These are phyloP conservation scores for Pleodorina starrii DNA, from an alignment of 139 green algal genomes.

Conservation along the genomic window DNA sequence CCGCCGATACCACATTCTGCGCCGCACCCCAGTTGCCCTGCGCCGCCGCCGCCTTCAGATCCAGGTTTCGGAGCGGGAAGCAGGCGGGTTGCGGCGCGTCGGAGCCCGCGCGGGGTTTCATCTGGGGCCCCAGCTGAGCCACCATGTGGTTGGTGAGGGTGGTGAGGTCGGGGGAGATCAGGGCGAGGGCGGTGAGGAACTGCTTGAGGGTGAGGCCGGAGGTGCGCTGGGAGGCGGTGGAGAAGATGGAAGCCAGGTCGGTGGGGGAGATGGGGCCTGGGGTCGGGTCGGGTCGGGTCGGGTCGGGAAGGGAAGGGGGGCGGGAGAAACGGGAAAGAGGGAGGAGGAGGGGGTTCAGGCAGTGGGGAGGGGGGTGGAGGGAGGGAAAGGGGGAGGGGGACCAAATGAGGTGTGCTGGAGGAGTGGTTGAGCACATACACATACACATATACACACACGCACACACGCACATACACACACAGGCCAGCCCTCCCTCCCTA, in stretches of 20 bases:
- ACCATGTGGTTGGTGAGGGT: conserved; percentile 43
- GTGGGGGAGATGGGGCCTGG: conserved; percentile 18
- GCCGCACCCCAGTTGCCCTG: conserved; percentile 26
- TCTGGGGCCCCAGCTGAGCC: conserved; percentile 31
- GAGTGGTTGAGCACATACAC: too few species aligned
- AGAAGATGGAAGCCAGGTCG: conserved; percentile 42
- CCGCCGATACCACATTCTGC: background rate
- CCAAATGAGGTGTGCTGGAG: too few species aligned
- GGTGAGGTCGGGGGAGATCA: conserved; percentile 47
- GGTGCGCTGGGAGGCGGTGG: conserved; percentile 20
- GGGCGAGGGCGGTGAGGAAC: conserved; percentile 44
- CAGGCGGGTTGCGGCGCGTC: conserved; percentile 43
- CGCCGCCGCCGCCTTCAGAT: background rate
- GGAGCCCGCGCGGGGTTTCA: background rate
- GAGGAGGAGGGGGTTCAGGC: too few species aligned
- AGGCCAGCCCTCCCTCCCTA: too few species aligned
- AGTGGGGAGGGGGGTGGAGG: too few species aligned
- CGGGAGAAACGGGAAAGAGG: too few species aligned
- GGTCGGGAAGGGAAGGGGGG: too few species aligned
- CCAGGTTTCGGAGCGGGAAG: conserved; percentile 46
- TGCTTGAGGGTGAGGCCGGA: conserved; percentile 45
- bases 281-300: too few species aligned
- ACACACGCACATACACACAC: too few species aligned
- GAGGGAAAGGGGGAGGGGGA: too few species aligned
- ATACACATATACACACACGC: too few species aligned